Percentiles rank a stretch among this genome's conserved stretches.
These are phyloP conservation scores for Erucastrum elatum DNA, from an alignment of 345 rosid species.

Conservation along the genomic window DNA sequence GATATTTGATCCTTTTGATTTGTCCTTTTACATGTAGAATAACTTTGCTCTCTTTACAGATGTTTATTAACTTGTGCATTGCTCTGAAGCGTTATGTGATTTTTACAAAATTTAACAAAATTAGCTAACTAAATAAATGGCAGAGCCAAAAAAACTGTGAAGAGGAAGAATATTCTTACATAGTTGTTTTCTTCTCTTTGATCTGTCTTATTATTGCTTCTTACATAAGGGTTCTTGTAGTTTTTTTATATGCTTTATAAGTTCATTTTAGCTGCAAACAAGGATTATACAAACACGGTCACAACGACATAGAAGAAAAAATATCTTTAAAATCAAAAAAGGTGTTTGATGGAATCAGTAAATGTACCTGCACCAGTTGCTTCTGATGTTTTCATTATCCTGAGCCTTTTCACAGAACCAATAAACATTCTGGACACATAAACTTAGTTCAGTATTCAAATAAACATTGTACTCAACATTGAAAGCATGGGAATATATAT, in stretches of 20 bases:
- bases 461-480: neutral
- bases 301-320: neutral
- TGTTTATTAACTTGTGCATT: slow-evolving; percentile 32
- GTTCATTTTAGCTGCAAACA: slow-evolving; percentile 39
- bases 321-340: neutral
- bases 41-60: slow-evolving; percentile 21
- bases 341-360: slow-evolving; percentile 15
- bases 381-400: slow-evolving; percentile 80
- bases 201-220: slow-evolving; percentile 36
- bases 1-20: slow-evolving; percentile 17
- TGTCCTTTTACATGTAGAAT: slow-evolving; percentile 22
- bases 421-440: slow-evolving; percentile 70
- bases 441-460: neutral
- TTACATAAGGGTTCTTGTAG: slow-evolving; percentile 15
- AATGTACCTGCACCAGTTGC: slow-evolving; percentile 68
- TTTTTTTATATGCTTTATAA: slow-evolving; percentile 9
- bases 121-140: slow-evolving; percentile 19
- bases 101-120: slow-evolving; percentile 28
- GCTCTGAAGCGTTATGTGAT: slow-evolving; percentile 24
- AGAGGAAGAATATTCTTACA: slow-evolving; percentile 27
- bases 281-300: slow-evolving; percentile 12
- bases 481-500: neutral
- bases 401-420: slow-evolving; percentile 75
- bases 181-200: slow-evolving; percentile 28
- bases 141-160: slow-evolving; percentile 30